A percentile compares a stretch with the other conserved stretches of the same genome.
Evolutionary conservation across 225 moss, liverwort and hornwort genomes (phyloP).

Genomic region (Antitrichia curtipendula): DNA sequence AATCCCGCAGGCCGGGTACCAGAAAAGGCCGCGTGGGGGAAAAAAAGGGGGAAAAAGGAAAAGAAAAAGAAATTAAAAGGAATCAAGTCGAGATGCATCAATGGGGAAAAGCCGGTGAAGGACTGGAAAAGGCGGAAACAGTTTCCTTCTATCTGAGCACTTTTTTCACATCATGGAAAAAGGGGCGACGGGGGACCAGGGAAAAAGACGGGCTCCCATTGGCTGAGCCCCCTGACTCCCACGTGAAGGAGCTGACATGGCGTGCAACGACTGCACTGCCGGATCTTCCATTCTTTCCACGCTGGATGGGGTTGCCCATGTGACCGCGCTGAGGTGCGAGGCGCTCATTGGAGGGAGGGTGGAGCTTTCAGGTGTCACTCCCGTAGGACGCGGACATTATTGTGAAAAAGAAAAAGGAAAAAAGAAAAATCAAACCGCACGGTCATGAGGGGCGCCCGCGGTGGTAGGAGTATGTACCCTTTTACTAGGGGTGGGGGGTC

Average conservation of each 20-base stretch:
- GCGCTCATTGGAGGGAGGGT: rapidly evolving
- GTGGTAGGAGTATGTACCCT: too few relatives aligned
- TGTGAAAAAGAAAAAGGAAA: too few relatives aligned
- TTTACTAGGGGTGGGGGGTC: too few relatives aligned
- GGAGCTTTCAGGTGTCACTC: background rate
- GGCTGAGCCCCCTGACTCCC: background rate
- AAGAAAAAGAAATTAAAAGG: too few relatives aligned
- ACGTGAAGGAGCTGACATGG: background rate
- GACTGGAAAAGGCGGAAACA: too few relatives aligned
- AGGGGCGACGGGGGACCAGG: background rate
- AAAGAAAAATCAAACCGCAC: background rate
- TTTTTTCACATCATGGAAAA: conserved; percentile 3
- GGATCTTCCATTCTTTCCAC: background rate
- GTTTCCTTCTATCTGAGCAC: too few relatives aligned
- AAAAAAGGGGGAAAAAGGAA: too few relatives aligned
- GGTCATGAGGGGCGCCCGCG: too few relatives aligned
- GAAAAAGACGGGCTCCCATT: background rate
- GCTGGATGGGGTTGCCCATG: background rate
- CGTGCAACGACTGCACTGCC: background rate
- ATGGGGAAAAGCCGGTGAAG: too few relatives aligned
- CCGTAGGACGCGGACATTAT: background rate
- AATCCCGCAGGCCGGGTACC: too few relatives aligned
- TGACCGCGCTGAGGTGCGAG: background rate
- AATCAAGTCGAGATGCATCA: too few relatives aligned
- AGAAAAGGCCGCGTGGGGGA: too few relatives aligned